These are phyloP conservation scores for Mycena galericulata DNA, from an alignment of 768 basidiomycete species.

Conservation along the genomic window DNA sequence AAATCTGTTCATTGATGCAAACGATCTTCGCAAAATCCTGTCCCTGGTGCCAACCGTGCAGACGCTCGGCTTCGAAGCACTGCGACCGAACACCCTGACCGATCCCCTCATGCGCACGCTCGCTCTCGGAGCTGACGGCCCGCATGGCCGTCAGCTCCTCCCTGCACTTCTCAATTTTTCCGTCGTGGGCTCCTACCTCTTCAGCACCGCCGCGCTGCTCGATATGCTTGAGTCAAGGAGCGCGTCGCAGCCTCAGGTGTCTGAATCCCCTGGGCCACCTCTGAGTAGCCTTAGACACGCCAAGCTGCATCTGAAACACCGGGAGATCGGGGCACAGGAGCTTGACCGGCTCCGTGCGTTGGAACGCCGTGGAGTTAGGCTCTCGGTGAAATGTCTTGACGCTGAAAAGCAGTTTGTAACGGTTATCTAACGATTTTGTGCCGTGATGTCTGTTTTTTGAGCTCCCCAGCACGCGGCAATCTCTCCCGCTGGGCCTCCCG, in stretches of 20 bases:
- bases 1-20: not conserved
- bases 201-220: not conserved
- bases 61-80: not conserved
- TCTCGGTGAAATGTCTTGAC: not conserved
- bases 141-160: not conserved
- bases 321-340: not conserved
- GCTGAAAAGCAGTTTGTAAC: not conserved
- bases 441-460: no score
- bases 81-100: not conserved
- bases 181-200: not conserved
- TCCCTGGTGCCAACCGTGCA: not conserved
- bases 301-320: not conserved
- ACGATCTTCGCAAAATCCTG: not conserved
- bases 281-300: no score
- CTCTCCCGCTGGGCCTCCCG: no score
- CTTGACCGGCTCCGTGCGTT: not conserved
- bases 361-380: not conserved
- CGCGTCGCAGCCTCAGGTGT: not conserved
- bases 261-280: no score
- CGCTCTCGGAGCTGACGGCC: not conserved
- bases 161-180: not conserved
- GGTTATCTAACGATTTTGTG: not conserved
- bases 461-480: no score
- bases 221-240: not conserved
- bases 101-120: not conserved